Evolutionary conservation across 768 basidiomycete species (phyloP).

Genomic region (Tricholoma flavovirens): DNA sequence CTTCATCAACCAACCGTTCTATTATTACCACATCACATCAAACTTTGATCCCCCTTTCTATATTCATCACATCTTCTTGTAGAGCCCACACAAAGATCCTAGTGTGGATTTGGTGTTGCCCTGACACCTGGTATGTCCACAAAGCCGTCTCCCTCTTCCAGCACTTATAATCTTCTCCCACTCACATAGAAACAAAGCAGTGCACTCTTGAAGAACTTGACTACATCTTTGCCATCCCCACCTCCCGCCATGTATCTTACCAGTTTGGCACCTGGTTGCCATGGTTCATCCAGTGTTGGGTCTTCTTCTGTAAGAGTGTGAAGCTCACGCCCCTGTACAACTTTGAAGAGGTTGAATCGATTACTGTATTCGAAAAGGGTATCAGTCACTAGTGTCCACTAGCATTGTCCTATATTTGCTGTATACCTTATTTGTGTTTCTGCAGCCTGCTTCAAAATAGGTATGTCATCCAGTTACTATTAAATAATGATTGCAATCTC

Average conservation of each 20-base stretch:
- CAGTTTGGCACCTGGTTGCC: slow-evolving; percentile 41
- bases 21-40: too few species aligned
- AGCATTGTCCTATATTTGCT: slow-evolving; percentile 34
- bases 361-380: slow-evolving; percentile 39
- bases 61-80: too few species aligned
- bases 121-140: slow-evolving; percentile 40
- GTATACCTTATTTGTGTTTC: too few species aligned
- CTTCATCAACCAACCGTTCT: too few species aligned
- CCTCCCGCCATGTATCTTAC: slow-evolving; percentile 36
- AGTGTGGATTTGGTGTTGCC: too few species aligned
- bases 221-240: slow-evolving; percentile 49
- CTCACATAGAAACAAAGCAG: slow-evolving; percentile 42
- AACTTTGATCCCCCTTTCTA: too few species aligned
- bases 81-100: too few species aligned
- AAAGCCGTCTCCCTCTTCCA: neutral
- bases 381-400: slow-evolving; percentile 21
- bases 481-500: too few species aligned
- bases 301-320: slow-evolving; percentile 33
- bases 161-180: neutral
- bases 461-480: too few species aligned
- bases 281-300: slow-evolving; percentile 44
- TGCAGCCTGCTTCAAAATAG: too few species aligned
- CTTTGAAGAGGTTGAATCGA: slow-evolving; percentile 44
- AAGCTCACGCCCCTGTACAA: slow-evolving; percentile 43
- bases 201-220: slow-evolving; percentile 47